Base-by-base conservation (phyloP, 2,329 filamentous ascomycete species). In the Pseudogymnoascus sp. region DNA sequence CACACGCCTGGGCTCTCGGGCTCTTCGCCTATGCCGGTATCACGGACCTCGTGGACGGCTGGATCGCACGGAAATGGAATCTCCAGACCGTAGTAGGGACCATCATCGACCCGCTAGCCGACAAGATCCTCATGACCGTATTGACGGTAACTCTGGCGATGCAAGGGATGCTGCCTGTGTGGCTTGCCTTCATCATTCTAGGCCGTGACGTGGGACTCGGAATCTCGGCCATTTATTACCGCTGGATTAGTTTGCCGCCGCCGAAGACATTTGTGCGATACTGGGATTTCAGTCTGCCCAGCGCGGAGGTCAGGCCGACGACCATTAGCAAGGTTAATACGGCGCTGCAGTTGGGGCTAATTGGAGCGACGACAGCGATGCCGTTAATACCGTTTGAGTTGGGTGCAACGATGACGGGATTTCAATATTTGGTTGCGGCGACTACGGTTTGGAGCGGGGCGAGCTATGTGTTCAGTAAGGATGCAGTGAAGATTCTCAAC, bases 211-310 rank as follows among this genome's bases (percentile, higher is more conserved):
- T 90, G 42, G 90, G 87, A 17, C 82, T 99, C 4, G 92, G 84
- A 27, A 81, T 96, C 21, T 86, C 92, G 1, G 94, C 94, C 25
- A 87, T 99, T 68, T 97, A 97, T 78, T 97, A 94, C 75, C 88
- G 94, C 66, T 97, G 91, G 84, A 95, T 97, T 67, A 95, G 91
- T 2, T 82, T 99, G 5, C 94, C 94, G 0, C 87, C 90, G 0
- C 94, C 94, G 1, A 97, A 97, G 77, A 97, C 94, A 0, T 90
- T 97, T 75, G 77, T 83, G 15, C 81, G 94, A 15, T 99, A 97
- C 76, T 99, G 94, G 94, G 94, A 99, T 76, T 97, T 99, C 72
- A 93, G 90, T 2, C 82, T 99, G 12, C 94, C 91, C 2, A 90
- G 87, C 39, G 91, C 91, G 2, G 90, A 94, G 75, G 91, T 95